Evolutionary conservation across 768 basidiomycete genomes (phyloP).

Genomic region (Xerocomus brunneocitrinus): DNA sequence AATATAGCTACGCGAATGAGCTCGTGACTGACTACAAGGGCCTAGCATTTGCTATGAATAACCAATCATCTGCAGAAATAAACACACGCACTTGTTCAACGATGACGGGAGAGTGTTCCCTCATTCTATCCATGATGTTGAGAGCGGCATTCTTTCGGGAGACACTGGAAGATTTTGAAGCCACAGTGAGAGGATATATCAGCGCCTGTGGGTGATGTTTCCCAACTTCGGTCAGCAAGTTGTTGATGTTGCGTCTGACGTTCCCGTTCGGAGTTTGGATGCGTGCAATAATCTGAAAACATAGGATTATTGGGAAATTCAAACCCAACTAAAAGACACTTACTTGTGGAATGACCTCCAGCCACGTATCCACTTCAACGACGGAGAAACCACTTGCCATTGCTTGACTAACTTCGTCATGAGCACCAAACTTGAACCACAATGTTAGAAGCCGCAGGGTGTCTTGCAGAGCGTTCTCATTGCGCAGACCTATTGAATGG

Average conservation of each 20-base stretch:
- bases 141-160: slow-evolving; percentile 79
- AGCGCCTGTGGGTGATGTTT: slow-evolving; percentile 96
- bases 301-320: background rate
- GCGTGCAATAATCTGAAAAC: slow-evolving; percentile 85
- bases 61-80: background rate
- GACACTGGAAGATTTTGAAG: slow-evolving; percentile 88
- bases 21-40: slow-evolving; percentile 85
- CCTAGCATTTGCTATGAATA: slow-evolving; percentile 39
- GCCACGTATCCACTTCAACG: slow-evolving; percentile 96
- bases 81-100: slow-evolving; percentile 70
- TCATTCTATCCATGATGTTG: slow-evolving; percentile 88
- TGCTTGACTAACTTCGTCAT: slow-evolving; percentile 84
- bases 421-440: slow-evolving; percentile 96
- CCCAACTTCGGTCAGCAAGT: slow-evolving; percentile 86
- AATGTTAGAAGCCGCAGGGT: slow-evolving; percentile 88
- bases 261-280: slow-evolving; percentile 91
- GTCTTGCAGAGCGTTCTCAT: slow-evolving; percentile 90
- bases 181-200: slow-evolving; percentile 93
- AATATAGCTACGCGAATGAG: slow-evolving; percentile 95
- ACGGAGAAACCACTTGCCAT: slow-evolving; percentile 83
- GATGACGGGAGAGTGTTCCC: slow-evolving; percentile 81
- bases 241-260: slow-evolving; percentile 85
- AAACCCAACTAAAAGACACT: slow-evolving; percentile 3
- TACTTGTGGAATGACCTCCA: slow-evolving; percentile 98
- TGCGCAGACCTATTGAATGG: slow-evolving; percentile 86